Percentiles rank a stretch among this genome's conserved stretches.
phyloP scores from a whole-genome alignment of 306 rosid genomes.

The Rosa multiflora region DNA sequence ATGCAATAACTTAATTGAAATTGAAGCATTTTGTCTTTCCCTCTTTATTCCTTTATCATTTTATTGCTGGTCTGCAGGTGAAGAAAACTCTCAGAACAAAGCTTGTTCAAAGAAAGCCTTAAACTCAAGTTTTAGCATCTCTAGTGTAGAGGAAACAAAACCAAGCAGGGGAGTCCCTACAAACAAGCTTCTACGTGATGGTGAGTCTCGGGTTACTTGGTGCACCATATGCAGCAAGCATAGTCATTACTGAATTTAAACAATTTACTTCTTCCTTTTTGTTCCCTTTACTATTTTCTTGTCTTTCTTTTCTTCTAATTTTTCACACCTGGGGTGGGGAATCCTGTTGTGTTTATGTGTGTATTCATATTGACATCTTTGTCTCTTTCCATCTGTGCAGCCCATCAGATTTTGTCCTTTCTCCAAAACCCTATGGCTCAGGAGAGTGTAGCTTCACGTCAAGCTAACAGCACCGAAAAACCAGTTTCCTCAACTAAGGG shows the following conservation, averaged over 20 bases:
- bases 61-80: constrained; percentile 27
- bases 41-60: not conserved
- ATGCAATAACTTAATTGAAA: not conserved
- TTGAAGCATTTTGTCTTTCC: not conserved
- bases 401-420: constrained; percentile 64
- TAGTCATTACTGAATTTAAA: not conserved
- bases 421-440: constrained; percentile 54
- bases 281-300: not conserved
- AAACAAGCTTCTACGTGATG: constrained; percentile 63
- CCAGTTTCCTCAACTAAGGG: constrained; percentile 25
- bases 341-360: not conserved
- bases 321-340: not conserved
- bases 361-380: constrained; percentile 16
- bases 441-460: constrained; percentile 33
- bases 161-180: constrained; percentile 33
- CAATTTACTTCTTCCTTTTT: not conserved
- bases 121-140: constrained; percentile 32
- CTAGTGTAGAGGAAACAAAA: constrained; percentile 33
- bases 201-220: constrained; percentile 43
- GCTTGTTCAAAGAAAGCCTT: constrained; percentile 35
- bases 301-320: not conserved
- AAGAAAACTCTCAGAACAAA: constrained; percentile 41
- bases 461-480: constrained; percentile 20
- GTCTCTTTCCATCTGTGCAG: constrained; percentile 47
- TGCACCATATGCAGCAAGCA: not conserved